Evolutionary conservation across 768 basidiomycete genomes (phyloP), one percentile per base, ranked within the genome.

Genomic region (Neoboletus subvelutipes): DNA sequence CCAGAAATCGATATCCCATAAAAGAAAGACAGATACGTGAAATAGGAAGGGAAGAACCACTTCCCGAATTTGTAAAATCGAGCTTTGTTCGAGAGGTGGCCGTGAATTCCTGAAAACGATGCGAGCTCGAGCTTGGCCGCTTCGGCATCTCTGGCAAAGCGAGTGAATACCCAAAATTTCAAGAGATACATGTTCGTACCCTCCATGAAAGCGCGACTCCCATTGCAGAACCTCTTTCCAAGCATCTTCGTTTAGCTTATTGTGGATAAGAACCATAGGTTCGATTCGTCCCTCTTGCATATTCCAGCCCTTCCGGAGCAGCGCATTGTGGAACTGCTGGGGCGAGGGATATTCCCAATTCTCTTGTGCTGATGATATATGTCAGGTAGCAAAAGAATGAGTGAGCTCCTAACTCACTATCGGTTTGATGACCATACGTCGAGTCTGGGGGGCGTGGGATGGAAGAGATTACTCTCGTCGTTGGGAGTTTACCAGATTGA

Each of bases 171-270:
- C 20, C 12, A 31, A 2, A 18, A 8, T 12, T 24, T 11, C 45
- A n/a, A 50, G 4, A 31, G 4, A 42, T 17, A 4, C 20, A n/a
- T n/a, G 6, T 49, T 26, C 52, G 9, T 50, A 60, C 52, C 59
- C 52, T 56, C 59, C 59, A 22, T 60, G 60, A 13, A 61, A 61
- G 40, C 45, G 60, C 7, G 59, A 61, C 31, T 61, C 59, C 53
- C 53, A 61, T 37, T 5, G 52, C n/a, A 61, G 12, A n/a, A 56
- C 59, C 28, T 41, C 33, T 9, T 39, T 51, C 58, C 52, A 55
- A 22, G 59, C 49, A 5, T 61, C 60, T 20, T 61, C 60, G 17
- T 61, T 61, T 1, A 55, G 5, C n/a, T 26, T 51, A 17, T 56
- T 61, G 41, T 61, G 59, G n/a, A 61, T 39, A 45, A 43, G 31